A percentile compares a stretch with the other conserved stretches of the same genome.
These are phyloP conservation scores for Aegilops sharonensis DNA, from an alignment of 176 grass and related monocot genomes.

Conservation along the genomic window DNA sequence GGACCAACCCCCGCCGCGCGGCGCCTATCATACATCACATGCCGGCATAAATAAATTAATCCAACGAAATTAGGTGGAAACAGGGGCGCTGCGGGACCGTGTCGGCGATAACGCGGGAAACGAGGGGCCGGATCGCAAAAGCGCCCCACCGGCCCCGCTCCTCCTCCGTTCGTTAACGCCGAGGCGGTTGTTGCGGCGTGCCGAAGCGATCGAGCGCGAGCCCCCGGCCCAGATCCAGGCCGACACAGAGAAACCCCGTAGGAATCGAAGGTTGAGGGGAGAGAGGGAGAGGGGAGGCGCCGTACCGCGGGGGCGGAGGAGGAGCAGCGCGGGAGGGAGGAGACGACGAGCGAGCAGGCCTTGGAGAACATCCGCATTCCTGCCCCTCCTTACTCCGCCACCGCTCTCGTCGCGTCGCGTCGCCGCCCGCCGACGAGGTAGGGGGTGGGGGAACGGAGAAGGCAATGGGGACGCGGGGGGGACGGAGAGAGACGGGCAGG, in stretches of 20 bases:
- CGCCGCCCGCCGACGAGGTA: background rate
- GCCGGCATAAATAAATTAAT: background rate
- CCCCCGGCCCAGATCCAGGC: conserved; percentile 20
- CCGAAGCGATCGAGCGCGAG: background rate
- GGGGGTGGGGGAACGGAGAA: background rate
- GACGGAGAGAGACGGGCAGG: background rate
- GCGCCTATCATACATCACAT: background rate
- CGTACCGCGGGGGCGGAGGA: conserved; percentile 70
- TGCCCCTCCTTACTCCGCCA: background rate
- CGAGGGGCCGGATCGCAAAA: conserved; percentile 12
- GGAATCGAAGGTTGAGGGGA: background rate
- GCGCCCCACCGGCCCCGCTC: background rate
- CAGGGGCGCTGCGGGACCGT: background rate
- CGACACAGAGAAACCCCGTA: background rate
- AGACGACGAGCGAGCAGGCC: conserved; percentile 74
- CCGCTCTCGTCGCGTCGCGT: conserved; percentile 3
- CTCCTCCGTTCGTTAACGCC: background rate
- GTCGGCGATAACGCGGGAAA: background rate
- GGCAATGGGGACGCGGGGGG: background rate
- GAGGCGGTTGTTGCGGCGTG: conserved; percentile 8
- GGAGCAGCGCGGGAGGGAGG: conserved; percentile 79
- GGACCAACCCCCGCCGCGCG: background rate
- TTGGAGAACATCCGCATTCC: conserved; percentile 69
- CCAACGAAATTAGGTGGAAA: background rate
- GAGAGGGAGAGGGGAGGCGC: background rate